phyloP scores from a whole-genome alignment of 116 monocot species.

The Zostera marina region DNA sequence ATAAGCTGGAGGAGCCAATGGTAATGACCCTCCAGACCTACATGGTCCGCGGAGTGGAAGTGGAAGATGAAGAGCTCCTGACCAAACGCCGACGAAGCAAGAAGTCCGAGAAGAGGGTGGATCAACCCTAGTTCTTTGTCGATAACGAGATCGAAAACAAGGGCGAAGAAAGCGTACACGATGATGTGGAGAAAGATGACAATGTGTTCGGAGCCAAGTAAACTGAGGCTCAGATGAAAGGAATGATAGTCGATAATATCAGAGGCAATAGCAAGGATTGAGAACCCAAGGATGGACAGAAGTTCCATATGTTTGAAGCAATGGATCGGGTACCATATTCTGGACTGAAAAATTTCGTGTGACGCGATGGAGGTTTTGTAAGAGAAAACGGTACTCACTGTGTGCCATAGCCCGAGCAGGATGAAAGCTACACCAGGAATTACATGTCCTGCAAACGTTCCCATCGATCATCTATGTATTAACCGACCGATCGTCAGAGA shows the following conservation, averaged over 20 bases:
- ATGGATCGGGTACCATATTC: constrained; percentile 40
- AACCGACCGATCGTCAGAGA: too few species aligned
- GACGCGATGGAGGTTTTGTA: constrained; percentile 25
- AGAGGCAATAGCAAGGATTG: constrained; percentile 16
- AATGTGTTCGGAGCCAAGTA: constrained; percentile 35
- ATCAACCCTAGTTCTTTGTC: background rate
- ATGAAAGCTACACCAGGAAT: constrained; percentile 41
- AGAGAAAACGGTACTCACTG: constrained; percentile 26
- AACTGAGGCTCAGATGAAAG: constrained; percentile 11
- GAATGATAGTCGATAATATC: constrained; percentile 22
- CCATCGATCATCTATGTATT: constrained; percentile 16
- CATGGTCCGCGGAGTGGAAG: constrained; percentile 71
- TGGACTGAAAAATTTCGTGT: constrained; percentile 9
- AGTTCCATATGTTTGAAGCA: constrained; percentile 36
- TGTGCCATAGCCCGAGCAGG: constrained; percentile 65
- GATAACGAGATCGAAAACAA: constrained; percentile 16
- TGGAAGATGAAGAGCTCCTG: constrained; percentile 53
- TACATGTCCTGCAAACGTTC: constrained; percentile 52
- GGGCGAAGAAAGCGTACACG: constrained; percentile 34
- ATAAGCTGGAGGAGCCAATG: constrained; percentile 29
- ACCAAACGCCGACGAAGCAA: constrained; percentile 32
- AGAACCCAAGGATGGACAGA: constrained; percentile 47
- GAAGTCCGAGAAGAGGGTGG: constrained; percentile 2
- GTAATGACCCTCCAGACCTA: constrained; percentile 67
- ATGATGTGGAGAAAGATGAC: constrained; percentile 48